Evolutionary conservation across 2,329 filamentous ascomycete genomes (phyloP).

Genomic region (Apiospora saccharicola): DNA sequence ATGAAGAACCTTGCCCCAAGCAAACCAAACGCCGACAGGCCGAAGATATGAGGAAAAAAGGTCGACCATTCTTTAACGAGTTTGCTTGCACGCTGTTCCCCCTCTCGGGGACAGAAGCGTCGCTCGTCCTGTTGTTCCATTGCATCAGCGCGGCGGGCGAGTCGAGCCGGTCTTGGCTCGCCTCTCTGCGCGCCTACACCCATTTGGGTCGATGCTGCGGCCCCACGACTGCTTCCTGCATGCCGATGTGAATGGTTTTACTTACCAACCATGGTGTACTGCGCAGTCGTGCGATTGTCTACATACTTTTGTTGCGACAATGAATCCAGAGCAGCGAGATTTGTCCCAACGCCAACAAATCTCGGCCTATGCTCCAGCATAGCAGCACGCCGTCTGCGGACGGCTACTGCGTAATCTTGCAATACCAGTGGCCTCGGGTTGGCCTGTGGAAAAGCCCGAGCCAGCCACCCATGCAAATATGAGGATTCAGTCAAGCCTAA

Average conservation of each 20-base stretch:
- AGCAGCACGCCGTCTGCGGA: conserved; percentile 28
- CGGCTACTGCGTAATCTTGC: conserved; percentile 9
- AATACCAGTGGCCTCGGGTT: conserved; percentile 26
- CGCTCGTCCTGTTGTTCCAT: conserved; percentile 43
- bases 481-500: conserved; percentile 41
- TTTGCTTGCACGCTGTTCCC: conserved; percentile 31
- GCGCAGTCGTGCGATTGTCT: conserved; percentile 39
- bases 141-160: conserved; percentile 44
- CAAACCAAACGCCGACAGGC: conserved; percentile 29
- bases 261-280: conserved; percentile 26
- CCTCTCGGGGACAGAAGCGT: conserved; percentile 34
- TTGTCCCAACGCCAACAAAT: conserved; percentile 22
- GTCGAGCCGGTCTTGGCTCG: conserved; percentile 54
- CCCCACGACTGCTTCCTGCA: conserved; percentile 46
- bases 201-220: conserved; percentile 63
- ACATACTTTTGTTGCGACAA: conserved; percentile 38
- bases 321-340: conserved; percentile 26
- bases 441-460: conserved; percentile 29
- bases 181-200: conserved; percentile 38
- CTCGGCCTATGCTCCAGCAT: conserved; percentile 36
- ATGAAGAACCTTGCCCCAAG: conserved; percentile 30
- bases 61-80: conserved; percentile 45
- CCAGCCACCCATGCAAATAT: conserved; percentile 26
- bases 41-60: conserved; percentile 36
- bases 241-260: conserved; percentile 10